Percentiles rank a stretch among this genome's conserved stretches.
phyloP scores from a whole-genome alignment of 768 basidiomycete species.

The Lepiota subincarnata region DNA sequence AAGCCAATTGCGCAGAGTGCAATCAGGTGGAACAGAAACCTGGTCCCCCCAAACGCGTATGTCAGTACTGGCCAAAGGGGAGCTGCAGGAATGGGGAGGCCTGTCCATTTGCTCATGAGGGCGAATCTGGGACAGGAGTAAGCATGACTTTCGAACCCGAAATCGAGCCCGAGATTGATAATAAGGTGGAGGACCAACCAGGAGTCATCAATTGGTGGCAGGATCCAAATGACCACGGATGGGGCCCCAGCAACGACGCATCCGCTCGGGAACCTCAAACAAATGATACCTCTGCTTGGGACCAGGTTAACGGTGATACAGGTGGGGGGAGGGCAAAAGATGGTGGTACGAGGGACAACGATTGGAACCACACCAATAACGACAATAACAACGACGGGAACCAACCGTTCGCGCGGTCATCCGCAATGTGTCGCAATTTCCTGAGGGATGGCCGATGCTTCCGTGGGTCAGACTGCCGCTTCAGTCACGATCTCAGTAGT shows the following conservation, averaged over 20 bases:
- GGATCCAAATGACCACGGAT: slow-evolving; percentile 5
- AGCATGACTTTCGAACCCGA: background rate
- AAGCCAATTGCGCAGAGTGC: background rate
- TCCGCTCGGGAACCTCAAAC: background rate
- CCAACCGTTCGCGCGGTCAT: background rate
- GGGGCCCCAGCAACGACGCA: slow-evolving; percentile 3
- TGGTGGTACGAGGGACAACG: slow-evolving; percentile 4
- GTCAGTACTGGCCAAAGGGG: slow-evolving; percentile 32
- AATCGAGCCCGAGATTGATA: no score
- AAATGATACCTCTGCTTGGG: slow-evolving; percentile 4
- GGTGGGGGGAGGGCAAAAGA: slow-evolving; percentile 13
- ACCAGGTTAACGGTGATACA: background rate
- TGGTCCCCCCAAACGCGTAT: slow-evolving; percentile 13
- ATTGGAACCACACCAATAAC: background rate
- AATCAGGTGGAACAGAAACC: background rate
- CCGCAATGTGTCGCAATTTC: background rate
- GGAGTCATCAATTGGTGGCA: slow-evolving; percentile 10
- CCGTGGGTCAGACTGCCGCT: slow-evolving; percentile 18
- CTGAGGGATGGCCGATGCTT: slow-evolving; percentile 14
- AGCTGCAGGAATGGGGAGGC: slow-evolving; percentile 34
- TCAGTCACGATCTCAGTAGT: slow-evolving; percentile 18
- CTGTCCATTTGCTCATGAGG: slow-evolving; percentile 33
- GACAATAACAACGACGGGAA: background rate
- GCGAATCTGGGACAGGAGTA: slow-evolving; percentile 8
- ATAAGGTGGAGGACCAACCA: no score